Conservation (phyloP, 768 basidiomycete species). For the Mycena belliarum region DNA sequence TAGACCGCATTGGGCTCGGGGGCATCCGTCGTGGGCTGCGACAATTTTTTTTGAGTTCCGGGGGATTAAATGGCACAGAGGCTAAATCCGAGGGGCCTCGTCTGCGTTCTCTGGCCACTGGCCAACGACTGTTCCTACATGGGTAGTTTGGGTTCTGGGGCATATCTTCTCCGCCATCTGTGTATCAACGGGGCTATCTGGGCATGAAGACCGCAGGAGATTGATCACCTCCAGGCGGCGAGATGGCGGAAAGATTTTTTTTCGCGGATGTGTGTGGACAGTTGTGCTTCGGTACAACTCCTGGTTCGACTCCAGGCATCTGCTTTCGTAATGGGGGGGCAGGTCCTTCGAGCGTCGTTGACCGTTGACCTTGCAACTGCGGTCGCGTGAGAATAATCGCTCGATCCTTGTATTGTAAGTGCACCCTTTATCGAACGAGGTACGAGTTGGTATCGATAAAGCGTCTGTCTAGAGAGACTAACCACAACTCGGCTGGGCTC, state of each 20-base stretch:
- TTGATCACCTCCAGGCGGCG: constrained; percentile 1
- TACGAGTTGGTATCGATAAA: no score
- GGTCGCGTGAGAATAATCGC: no score
- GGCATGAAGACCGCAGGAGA: not conserved
- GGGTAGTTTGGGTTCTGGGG: not conserved
- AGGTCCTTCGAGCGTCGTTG: no score
- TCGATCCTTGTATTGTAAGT: no score
- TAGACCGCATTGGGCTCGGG: not conserved
- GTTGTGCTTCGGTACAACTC: constrained; percentile 1
- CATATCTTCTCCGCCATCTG: not conserved
- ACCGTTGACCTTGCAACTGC: no score
- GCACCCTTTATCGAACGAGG: no score
- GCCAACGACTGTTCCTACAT: not conserved
- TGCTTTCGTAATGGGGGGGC: no score
- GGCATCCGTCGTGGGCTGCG: not conserved
- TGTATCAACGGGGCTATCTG: not conserved
- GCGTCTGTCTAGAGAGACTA: no score
- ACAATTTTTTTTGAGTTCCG: not conserved
- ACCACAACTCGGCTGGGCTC: no score
- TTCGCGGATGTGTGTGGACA: constrained; percentile 6
- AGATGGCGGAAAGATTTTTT: not conserved
- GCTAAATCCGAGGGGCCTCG: not conserved
- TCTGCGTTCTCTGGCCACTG: not conserved
- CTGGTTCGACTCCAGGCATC: constrained; percentile 6
- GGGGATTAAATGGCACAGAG: not conserved